Evolutionary conservation across 2,329 filamentous ascomycete species (phyloP).

Genomic region (Ascochyta pisi): DNA sequence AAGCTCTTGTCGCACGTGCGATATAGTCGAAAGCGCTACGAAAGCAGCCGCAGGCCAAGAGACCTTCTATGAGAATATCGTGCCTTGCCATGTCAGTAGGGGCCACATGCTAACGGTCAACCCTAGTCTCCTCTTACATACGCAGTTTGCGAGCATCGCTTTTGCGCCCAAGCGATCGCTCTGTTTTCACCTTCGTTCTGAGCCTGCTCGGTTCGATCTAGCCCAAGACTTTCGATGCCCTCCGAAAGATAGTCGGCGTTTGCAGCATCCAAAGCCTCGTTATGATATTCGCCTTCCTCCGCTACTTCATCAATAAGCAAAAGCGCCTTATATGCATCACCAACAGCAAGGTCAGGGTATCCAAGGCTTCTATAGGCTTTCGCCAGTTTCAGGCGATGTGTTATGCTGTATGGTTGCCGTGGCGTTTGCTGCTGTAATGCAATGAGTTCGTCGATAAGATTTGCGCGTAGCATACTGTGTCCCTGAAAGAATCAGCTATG

Average conservation of each 20-base stretch:
- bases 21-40: slow-evolving; percentile 72
- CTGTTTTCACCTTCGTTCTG: slow-evolving; percentile 1
- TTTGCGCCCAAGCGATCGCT: slow-evolving; percentile 27
- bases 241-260: slow-evolving; percentile 36
- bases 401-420: slow-evolving; percentile 48
- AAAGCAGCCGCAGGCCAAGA: slow-evolving; percentile 68
- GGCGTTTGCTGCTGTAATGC: slow-evolving; percentile 33
- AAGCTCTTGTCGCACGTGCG: slow-evolving; percentile 64
- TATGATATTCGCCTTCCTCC: slow-evolving; percentile 83
- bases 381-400: slow-evolving; percentile 66
- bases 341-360: slow-evolving; percentile 88
- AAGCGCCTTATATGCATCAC: slow-evolving; percentile 90
- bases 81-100: slow-evolving; percentile 33
- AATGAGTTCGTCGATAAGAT: slow-evolving; percentile 28
- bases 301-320: slow-evolving; percentile 81
- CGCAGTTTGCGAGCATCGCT: slow-evolving; percentile 36
- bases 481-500: background rate
- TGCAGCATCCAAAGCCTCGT: slow-evolving; percentile 66
- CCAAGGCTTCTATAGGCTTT: slow-evolving; percentile 74
- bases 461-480: slow-evolving; percentile 12
- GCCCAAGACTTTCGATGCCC: slow-evolving; percentile 13
- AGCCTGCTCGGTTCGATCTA: background rate
- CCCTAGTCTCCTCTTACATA: slow-evolving; percentile 28
- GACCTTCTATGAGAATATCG: slow-evolving; percentile 57
- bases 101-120: background rate